Conservation (phyloP, 306 rosid species). For the Astragalus glycyphyllos region DNA sequence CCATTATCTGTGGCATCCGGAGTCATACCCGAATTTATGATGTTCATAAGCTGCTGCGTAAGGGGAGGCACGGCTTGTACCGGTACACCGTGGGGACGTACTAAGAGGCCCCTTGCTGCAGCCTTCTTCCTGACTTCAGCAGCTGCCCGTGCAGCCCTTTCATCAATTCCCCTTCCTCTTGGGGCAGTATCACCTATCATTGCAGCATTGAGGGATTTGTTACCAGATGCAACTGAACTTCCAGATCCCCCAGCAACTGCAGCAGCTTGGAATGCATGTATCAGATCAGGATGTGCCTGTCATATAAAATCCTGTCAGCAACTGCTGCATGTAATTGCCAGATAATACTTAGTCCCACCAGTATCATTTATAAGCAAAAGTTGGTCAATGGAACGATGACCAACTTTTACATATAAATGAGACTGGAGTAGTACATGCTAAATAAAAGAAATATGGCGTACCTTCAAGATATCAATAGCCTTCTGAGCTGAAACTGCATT, state of each 20-base stretch:
- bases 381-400: too few relatives aligned
- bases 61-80: constrained; percentile 88
- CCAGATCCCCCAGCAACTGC: constrained; percentile 86
- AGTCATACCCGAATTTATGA: constrained; percentile 68
- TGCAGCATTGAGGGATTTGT: constrained; percentile 84
- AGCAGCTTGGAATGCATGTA: constrained; percentile 96
- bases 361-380: too few relatives aligned
- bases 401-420: too few relatives aligned
- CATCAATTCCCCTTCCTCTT: constrained; percentile 92
- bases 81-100: constrained; percentile 84
- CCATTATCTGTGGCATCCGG: constrained; percentile 60
- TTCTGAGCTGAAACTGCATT: constrained; percentile 87
- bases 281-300: constrained; percentile 89
- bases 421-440: too few relatives aligned
- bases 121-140: constrained; percentile 96
- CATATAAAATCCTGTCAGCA: constrained; percentile 28
- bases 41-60: constrained; percentile 78
- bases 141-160: constrained; percentile 94
- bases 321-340: too few relatives aligned
- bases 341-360: constrained; percentile 4
- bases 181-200: constrained; percentile 74
- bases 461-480: constrained; percentile 92
- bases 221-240: constrained; percentile 65
- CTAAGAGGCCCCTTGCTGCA: constrained; percentile 81
- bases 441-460: constrained; percentile 37